Evolutionary conservation across 2,329 filamentous ascomycete species (phyloP), one percentile per base, ranked within the genome.

Genomic region (Xylaria sp.): DNA sequence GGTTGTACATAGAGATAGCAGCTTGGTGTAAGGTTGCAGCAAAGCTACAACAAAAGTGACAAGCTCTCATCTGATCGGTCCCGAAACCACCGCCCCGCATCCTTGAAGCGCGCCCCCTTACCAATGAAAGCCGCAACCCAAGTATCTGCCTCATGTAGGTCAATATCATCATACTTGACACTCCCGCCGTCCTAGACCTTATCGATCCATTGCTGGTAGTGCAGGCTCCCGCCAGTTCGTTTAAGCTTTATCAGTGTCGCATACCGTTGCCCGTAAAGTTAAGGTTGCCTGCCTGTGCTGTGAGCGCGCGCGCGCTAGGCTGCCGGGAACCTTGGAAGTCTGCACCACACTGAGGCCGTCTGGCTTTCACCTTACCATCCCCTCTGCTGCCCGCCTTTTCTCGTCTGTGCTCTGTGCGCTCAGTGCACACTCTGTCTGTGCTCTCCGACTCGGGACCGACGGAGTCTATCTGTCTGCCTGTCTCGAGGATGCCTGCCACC

Each of bases 401-500:
- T 33, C 23, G 54, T 55, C 41, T 7, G 18, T n/a, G 41, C 18
- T 43, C 15, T 46, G 15, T n/a, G 41, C 13, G 41, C 18, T 13
- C 41, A 18, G 41, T 46, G 41, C 33, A 36, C 33, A 8, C 33
- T 36, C 33, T 36, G 33, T 36, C 62, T 67, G 64, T 64, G 68
- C 62, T 64, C 61, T 57, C 60, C 70, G 54, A 33, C 63, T 72
- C 69, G 67, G 70, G 71, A 70, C 71, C 72, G 65, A 70, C 66
- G 41, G 25, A 28, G 60, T 69, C 31, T n/a, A 12, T 43, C 13
- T 43, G 39, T 43, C 62, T 70, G 64, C 62, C 67, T 25, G 60
- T 69, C 31, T 58, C 62, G 67, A 72, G 69, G 66, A 78, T 78
- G 77, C 77, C 75, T 62, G 72, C 73, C 66, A 78, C 76, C 69